phyloP scores from a whole-genome alignment of 495 filamentous ascomycete species.

The Aspergillus homomorphus region DNA sequence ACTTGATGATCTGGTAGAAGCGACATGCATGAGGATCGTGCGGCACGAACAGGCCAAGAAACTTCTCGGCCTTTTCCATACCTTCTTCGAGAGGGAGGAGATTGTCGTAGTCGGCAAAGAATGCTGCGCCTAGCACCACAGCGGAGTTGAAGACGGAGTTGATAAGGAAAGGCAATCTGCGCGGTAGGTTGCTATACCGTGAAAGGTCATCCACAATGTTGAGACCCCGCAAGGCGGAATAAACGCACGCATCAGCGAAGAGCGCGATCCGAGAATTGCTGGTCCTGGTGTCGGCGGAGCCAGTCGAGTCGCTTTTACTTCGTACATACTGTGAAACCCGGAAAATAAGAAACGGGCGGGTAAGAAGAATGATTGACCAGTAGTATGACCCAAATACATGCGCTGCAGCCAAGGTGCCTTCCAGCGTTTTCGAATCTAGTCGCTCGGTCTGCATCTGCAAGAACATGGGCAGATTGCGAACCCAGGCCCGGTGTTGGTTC shows the following conservation, averaged over 20 bases:
- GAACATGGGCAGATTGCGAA: slow-evolving; percentile 33
- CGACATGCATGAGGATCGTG: slow-evolving; percentile 63
- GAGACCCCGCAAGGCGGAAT: slow-evolving; percentile 65
- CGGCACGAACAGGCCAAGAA: slow-evolving; percentile 59
- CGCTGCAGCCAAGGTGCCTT: slow-evolving; percentile 59
- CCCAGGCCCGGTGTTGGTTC: slow-evolving; percentile 50
- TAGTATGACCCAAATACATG: slow-evolving; percentile 69
- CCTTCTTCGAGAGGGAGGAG: slow-evolving; percentile 52
- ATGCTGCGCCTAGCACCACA: slow-evolving; percentile 64
- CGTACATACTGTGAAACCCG: slow-evolving; percentile 47
- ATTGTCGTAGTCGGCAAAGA: slow-evolving; percentile 63
- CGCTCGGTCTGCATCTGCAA: slow-evolving; percentile 36
- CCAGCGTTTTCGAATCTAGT: slow-evolving; percentile 40
- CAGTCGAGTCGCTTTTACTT: slow-evolving; percentile 29
- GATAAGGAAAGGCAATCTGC: slow-evolving; percentile 65
- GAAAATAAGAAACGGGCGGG: slow-evolving; percentile 63
- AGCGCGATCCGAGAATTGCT: slow-evolving; percentile 51
- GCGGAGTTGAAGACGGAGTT: slow-evolving; percentile 73
- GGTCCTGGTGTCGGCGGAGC: slow-evolving; percentile 21
- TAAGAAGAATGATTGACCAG: slow-evolving; percentile 71
- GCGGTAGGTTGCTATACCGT: slow-evolving; percentile 59
- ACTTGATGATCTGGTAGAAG: slow-evolving; percentile 60
- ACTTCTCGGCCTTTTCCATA: slow-evolving; percentile 56
- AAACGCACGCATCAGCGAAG: slow-evolving; percentile 68
- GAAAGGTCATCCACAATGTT: slow-evolving; percentile 57